A percentile compares a stretch with the other conserved stretches of the same genome.
Conservation (phyloP, 1,139 yeast species). For the Taphrina communis region DNA sequence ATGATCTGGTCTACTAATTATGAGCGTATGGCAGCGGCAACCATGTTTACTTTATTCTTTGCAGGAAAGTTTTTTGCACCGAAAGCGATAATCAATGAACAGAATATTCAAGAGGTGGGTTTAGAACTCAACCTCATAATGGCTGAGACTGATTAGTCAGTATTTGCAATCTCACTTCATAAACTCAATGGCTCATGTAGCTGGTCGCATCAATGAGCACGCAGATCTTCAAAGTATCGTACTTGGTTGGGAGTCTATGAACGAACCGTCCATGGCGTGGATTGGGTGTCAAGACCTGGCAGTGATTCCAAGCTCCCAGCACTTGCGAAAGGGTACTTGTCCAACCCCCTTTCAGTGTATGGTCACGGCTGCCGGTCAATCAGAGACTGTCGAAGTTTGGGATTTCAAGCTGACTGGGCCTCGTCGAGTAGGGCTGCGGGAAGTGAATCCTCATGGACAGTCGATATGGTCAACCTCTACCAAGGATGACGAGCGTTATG, state of each 20-base stretch:
- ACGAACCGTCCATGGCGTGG: constrained; percentile 71
- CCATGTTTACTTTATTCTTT: constrained; percentile 86
- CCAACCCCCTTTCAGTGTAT: constrained; percentile 51
- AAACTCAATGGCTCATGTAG: constrained; percentile 62
- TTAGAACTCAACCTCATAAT: too few relatives aligned
- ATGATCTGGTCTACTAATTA: constrained; percentile 97
- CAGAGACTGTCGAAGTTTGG: constrained; percentile 69
- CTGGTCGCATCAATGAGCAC: constrained; percentile 59
- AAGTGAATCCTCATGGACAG: constrained; percentile 66
- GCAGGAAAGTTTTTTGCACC: constrained; percentile 77
- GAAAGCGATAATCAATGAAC: constrained; percentile 68
- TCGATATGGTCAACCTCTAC: constrained; percentile 66
- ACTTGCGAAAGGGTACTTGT: constrained; percentile 50
- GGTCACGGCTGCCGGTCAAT: constrained; percentile 70
- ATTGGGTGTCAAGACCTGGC: constrained; percentile 48
- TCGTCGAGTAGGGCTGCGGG: constrained; percentile 60
- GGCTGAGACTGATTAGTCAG: not conserved
- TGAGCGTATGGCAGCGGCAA: constrained; percentile 71
- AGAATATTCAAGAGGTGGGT: constrained; percentile 67
- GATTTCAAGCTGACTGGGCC: constrained; percentile 74
- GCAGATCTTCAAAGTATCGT: constrained; percentile 63
- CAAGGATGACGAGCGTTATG: constrained; percentile 62
- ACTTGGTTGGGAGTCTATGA: constrained; percentile 82
- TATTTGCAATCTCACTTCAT: constrained; percentile 72
- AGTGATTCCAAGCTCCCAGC: constrained; percentile 47